These are phyloP conservation scores for Trichoderma orchidacearum DNA, from an alignment of 495 filamentous ascomycete species.

Conservation along the genomic window DNA sequence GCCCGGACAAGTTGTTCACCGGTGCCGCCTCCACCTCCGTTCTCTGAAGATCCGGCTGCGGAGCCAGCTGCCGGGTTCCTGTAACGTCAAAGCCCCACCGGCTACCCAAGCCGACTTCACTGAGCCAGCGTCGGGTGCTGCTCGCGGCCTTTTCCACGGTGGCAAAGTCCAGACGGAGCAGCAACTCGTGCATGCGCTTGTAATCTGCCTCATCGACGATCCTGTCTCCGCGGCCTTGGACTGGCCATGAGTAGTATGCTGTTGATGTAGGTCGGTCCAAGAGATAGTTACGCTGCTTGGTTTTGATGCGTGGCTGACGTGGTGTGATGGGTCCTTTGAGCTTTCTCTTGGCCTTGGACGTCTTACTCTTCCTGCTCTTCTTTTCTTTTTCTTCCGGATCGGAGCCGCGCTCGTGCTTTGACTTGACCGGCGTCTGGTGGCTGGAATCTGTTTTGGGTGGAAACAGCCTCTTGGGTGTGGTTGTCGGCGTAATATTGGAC, in stretches of 20 bases:
- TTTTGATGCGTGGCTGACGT: slow-evolving; percentile 43
- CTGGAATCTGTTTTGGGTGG: neutral
- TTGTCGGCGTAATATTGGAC: slow-evolving; percentile 4
- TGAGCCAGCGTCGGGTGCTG: slow-evolving; percentile 63
- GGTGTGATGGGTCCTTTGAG: slow-evolving; percentile 39
- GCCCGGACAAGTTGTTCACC: slow-evolving; percentile 19
- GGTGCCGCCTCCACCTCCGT: neutral
- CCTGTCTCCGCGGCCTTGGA: slow-evolving; percentile 50
- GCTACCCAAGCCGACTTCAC: slow-evolving; percentile 24
- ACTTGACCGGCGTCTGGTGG: neutral
- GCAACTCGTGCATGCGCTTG: slow-evolving; percentile 57
- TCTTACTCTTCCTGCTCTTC: slow-evolving; percentile 5
- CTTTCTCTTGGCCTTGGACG: slow-evolving; percentile 24
- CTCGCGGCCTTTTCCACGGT: slow-evolving; percentile 49
- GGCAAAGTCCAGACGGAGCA: slow-evolving; percentile 78
- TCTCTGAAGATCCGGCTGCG: neutral
- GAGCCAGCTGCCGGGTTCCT: slow-evolving; percentile 16
- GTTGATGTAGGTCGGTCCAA: slow-evolving; percentile 28
- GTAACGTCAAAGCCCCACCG: slow-evolving; percentile 33
- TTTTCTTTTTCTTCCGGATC: slow-evolving; percentile 5
- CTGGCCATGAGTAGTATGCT: slow-evolving; percentile 56
- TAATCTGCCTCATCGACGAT: slow-evolving; percentile 62
- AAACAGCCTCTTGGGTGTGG: slow-evolving; percentile 10
- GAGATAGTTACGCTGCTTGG: slow-evolving; percentile 23
- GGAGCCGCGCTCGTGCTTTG: neutral